Evolutionary conservation across 441 rosid genomes (phyloP), one percentile per base, ranked within the genome.

Genomic region (Theobroma grandiflorum): DNA sequence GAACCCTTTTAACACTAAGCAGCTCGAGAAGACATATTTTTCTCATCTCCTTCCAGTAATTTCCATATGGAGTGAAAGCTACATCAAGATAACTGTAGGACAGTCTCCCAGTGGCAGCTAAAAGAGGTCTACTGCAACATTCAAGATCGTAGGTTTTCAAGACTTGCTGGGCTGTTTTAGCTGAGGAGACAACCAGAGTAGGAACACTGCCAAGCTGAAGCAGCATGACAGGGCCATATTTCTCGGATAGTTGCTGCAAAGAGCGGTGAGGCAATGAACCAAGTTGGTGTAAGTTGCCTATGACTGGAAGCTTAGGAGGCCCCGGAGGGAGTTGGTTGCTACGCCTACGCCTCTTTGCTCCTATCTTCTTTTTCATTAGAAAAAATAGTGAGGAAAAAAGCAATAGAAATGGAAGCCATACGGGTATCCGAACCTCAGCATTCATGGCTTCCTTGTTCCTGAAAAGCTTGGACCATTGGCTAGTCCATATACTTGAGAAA

Each of bases 121-220:
- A 22, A 4, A 18, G 64, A 55, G 86, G 84, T 69, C 86, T 78
- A 65, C 73, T 81, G 76, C 82, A 84, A 73, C 78, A 84, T 58
- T 75, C 63, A 57, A 74, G 76, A 76, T 81, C 84, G 61, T 84
- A 66, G 52, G 82, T 71, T 80, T 4, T 59, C 38, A 84, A 75
- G 2, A 84, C 59, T 74, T 84, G 75, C 58, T 64, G 79, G 66
- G 87, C 87, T 55, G 79, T 80, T 52, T 72, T 62, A 6, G 80
- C 31, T 10, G 80, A 77, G 55, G 75, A 84, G 80, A 84, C 59
- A 8, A 84, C 67, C 33, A 63, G 40, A 2, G 83, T 74, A 7
- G 76, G 84, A 61, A 75, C 55, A 74, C 53, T 45, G 0, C 86
- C 86, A 0, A 84, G 80, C 53, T 68, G 80, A 31, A 84, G 68